A percentile compares a stretch with the other conserved stretches of the same genome.
Evolutionary conservation across 331 rosid species (phyloP).

Genomic region (Erythrophleum ivorense): DNA sequence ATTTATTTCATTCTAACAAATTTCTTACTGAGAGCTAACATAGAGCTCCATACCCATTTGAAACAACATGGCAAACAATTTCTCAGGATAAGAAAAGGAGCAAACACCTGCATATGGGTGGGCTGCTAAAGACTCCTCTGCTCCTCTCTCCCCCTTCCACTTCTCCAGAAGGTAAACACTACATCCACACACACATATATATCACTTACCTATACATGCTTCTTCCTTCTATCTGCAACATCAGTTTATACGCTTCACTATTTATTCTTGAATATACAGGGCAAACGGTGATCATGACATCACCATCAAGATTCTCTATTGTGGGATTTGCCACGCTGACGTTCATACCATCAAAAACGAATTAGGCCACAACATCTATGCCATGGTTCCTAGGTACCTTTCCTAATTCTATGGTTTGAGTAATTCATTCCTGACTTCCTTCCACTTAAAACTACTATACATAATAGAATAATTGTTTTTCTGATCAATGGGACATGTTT

Average conservation of each 20-base stretch:
- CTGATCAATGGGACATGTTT: background rate
- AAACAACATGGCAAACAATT: background rate
- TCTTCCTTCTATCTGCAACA: no score
- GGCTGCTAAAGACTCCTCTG: constrained; percentile 36
- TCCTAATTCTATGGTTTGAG: background rate
- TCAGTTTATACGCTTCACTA: no score
- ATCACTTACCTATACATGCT: no score
- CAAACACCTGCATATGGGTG: constrained; percentile 13
- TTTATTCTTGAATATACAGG: background rate
- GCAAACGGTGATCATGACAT: background rate
- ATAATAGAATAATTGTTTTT: no score
- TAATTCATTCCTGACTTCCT: background rate
- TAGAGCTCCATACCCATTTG: no score
- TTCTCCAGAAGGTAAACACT: constrained; percentile 16
- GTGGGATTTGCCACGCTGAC: constrained; percentile 55
- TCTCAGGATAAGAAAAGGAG: background rate
- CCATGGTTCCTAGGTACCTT: constrained; percentile 33
- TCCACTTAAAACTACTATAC: background rate
- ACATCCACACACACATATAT: no score
- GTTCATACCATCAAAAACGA: constrained; percentile 44
- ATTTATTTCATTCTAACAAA: no score
- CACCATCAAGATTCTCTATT: constrained; percentile 50
- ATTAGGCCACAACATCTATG: background rate
- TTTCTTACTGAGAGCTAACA: no score
- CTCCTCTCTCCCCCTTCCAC: constrained; percentile 15